Conservation (phyloP, 345 rosid species). For the Crucihimalaya himalaica region DNA sequence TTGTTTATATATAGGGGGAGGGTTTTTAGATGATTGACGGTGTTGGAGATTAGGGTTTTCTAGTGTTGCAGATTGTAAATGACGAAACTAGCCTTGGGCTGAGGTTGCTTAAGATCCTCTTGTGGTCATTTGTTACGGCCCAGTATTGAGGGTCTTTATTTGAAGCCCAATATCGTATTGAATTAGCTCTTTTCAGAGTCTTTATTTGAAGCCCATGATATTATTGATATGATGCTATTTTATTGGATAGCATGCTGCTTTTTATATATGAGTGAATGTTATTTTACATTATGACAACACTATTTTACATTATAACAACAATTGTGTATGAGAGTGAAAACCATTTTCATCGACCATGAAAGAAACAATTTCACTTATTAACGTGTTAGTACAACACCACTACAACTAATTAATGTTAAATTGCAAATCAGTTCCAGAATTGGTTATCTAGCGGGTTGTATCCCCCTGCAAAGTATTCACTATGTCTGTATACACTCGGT, state of each 20-base stretch:
- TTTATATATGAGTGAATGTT: too few species aligned
- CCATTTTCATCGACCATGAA: background rate
- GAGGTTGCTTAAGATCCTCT: background rate
- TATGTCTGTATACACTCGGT: too few species aligned
- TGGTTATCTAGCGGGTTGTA: too few species aligned
- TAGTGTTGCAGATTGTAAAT: background rate
- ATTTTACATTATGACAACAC: background rate
- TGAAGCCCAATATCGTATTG: background rate
- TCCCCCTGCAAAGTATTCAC: too few species aligned
- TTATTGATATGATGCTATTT: too few species aligned
- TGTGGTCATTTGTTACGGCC: background rate
- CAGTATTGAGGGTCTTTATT: background rate
- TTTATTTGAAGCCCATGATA: background rate
- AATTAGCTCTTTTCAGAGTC: background rate
- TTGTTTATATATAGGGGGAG: constrained; percentile 15
- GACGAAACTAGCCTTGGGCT: constrained; percentile 26
- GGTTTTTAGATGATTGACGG: background rate
- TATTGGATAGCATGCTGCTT: too few species aligned
- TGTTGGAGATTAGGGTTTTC: constrained; percentile 32
- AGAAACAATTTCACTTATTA: background rate
- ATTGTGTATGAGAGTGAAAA: background rate
- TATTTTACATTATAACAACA: background rate
- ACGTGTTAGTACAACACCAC: background rate
- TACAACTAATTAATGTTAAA: background rate
- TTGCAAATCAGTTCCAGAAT: background rate